Conservation (phyloP, 306 rosid species). For the Phaseolus lunatus region DNA sequence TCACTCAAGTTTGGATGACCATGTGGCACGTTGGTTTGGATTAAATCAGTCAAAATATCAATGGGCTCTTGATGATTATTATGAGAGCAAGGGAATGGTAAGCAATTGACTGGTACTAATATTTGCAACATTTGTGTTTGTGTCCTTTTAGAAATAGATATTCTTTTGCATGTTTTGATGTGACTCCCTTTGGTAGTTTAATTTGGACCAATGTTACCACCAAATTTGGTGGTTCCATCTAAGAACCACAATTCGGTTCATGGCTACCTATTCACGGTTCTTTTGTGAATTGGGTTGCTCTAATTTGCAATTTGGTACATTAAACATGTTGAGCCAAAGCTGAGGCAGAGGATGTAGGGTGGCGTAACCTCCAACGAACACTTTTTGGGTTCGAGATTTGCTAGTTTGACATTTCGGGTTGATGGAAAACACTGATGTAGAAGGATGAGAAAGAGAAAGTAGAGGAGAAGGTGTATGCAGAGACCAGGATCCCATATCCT, state of each 20-base stretch:
- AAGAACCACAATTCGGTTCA: neutral
- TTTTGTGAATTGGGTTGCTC: neutral
- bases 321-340: neutral
- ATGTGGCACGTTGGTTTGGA: slow-evolving; percentile 99
- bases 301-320: neutral
- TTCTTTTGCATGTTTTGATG: slow-evolving; percentile 17
- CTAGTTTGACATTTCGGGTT: neutral
- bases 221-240: neutral
- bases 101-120: slow-evolving; percentile 48
- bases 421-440: neutral
- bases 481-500: neutral
- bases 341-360: slow-evolving; percentile 16
- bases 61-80: slow-evolving; percentile 98
- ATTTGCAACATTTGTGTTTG: slow-evolving; percentile 18
- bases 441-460: neutral
- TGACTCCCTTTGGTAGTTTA: slow-evolving; percentile 24
- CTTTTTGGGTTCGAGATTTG: neutral
- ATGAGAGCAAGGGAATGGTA: slow-evolving; percentile 92
- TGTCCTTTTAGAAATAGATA: slow-evolving; percentile 1
- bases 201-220: slow-evolving; percentile 15
- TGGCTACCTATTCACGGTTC: neutral
- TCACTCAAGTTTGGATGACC: slow-evolving; percentile 95
- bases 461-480: neutral
- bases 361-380: neutral
- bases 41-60: slow-evolving; percentile 96